Percentiles rank a stretch among this genome's conserved stretches.
phyloP scores from a whole-genome alignment of 768 basidiomycete species.

The Mycena olivaceomarginata region DNA sequence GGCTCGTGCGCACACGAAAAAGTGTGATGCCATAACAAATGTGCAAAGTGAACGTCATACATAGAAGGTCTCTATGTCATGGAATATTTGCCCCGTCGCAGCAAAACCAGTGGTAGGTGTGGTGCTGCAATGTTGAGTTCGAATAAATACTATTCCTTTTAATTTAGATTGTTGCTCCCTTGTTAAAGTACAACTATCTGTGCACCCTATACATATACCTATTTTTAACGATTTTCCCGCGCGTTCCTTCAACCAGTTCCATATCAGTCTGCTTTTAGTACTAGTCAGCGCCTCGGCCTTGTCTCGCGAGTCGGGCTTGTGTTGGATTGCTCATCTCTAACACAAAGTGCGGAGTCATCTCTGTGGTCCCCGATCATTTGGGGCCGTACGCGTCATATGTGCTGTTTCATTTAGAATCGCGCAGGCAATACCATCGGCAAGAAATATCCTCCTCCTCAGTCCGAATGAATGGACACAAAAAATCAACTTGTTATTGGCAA shows the following conservation, averaged over 20 bases:
- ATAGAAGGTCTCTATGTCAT: neutral
- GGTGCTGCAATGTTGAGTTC: neutral
- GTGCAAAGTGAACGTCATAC: constrained; percentile 47
- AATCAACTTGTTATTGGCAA: neutral
- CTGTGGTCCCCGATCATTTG: neutral
- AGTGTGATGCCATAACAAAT: no score
- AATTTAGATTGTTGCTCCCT: neutral
- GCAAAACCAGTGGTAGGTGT: neutral
- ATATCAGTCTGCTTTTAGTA: neutral
- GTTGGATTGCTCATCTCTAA: no score
- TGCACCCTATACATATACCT: neutral
- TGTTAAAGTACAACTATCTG: neutral
- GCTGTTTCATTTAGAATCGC: neutral
- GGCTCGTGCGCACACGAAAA: no score
- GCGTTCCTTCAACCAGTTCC: neutral
- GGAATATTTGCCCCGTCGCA: neutral
- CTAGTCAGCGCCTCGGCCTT: no score
- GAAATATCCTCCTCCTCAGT: neutral
- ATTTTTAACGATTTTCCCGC: neutral
- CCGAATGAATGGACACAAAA: constrained; percentile 11
- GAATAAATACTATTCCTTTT: neutral
- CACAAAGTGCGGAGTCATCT: no score
- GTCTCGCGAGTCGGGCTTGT: no score
- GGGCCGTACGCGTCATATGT: constrained; percentile 14
- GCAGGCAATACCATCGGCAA: neutral